phyloP scores from a whole-genome alignment of 805 yeast species.

The Metschnikowia borealis region DNA sequence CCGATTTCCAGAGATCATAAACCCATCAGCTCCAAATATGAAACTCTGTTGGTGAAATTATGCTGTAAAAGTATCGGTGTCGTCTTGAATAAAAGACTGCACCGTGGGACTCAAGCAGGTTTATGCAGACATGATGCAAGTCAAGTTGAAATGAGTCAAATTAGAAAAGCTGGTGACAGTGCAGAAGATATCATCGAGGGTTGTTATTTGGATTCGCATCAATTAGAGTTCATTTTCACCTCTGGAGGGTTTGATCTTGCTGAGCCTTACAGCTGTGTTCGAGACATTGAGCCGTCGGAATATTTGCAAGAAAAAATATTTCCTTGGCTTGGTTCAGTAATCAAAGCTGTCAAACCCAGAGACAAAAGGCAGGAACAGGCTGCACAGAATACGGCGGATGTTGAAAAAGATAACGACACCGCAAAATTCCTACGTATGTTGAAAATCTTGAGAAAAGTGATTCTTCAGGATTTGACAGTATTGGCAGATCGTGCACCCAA shows the following conservation, averaged over 20 bases:
- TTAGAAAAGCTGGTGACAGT: conserved; percentile 1
- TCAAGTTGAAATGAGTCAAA: background rate
- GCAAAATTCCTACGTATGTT: background rate
- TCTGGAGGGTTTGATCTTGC: conserved; percentile 4
- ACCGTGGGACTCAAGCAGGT: background rate
- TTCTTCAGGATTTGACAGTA: background rate
- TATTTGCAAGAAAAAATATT: conserved; percentile 3
- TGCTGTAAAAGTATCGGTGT: background rate
- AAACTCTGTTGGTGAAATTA: background rate
- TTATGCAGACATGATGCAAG: background rate
- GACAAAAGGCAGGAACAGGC: background rate
- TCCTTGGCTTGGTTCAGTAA: conserved; percentile 5
- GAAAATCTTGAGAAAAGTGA: background rate
- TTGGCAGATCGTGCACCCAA: background rate
- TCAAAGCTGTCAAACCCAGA: background rate
- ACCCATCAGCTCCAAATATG: background rate
- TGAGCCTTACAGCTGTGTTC: conserved; percentile 4
- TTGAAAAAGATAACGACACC: background rate
- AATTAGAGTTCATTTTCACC: conserved; percentile 3
- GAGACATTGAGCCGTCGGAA: conserved; percentile 6
- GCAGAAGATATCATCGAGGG: background rate
- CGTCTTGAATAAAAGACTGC: background rate
- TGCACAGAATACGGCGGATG: background rate
- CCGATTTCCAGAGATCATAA: background rate
- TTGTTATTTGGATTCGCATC: background rate